Evolutionary conservation across 2,329 filamentous ascomycete genomes (phyloP), one percentile per base, ranked within the genome.

Genomic region (Epichloe sibirici): DNA sequence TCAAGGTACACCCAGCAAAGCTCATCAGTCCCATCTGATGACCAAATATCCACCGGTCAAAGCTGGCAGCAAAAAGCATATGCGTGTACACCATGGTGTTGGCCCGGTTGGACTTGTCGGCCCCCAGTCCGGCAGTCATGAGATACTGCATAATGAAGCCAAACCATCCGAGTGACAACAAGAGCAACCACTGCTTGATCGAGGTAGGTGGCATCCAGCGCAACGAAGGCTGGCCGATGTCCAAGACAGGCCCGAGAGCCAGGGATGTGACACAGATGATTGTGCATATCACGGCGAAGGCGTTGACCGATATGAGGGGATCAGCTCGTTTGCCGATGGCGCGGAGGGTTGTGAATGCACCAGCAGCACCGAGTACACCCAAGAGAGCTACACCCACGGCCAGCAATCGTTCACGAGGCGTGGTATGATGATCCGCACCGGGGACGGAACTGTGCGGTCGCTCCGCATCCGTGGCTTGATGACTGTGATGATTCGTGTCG

Each of bases 111-210:
- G 75, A 76, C 56, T 84, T 85, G 61, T 90, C 86, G 55, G 84
- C 81, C 25, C 85, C 71, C 47, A 96, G 69, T 0, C 88, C 89
- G 0, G 81, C 78, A 1, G 90, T 93, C 17, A 94, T 71, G n/a
- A 94, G 74, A 58, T 89, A 89, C 76, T 95, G 90, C 79, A 91
- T 86, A 23, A 85, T 65, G 63, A 95, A 91, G 0, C 90, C 90
- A 57, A 84, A 84, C 0, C 81, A 62, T 0, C 86, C 88, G 4
- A 95, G 71, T 39, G 83, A 78, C 0, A 83, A 51, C 15, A 95
- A 69, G 40, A 90, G 74, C 0, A 70, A 65, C 84, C 86, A 91
- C 63, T 90, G 73, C 50, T 67, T 69, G 42, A 60, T 12, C 28
- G 71, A 64, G 4, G 65, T 58, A 2, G 73, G 71, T 31, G 73